Evolutionary conservation across 2,329 filamentous ascomycete genomes (phyloP), one percentile per base, ranked within the genome.

Genomic region (Ambrosiella beaveri): DNA sequence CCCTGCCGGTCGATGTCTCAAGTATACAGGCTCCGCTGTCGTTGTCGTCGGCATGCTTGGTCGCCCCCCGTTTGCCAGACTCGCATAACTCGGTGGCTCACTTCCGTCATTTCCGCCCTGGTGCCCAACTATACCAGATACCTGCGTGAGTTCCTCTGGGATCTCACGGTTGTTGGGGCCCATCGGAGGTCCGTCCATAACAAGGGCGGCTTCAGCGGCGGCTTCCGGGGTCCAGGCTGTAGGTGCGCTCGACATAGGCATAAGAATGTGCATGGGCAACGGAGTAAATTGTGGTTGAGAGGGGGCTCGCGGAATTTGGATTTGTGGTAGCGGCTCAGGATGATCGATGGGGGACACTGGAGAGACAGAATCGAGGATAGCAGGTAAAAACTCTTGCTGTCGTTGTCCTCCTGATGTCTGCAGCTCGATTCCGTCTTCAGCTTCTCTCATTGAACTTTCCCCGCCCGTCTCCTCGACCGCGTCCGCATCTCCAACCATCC

Each of bases 141-240:
- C 44, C 19, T 8, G 57, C 4, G 51, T 56, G 8, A 60, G 45
- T 27, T 60, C 59, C 7, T 54, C 39, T 12, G 59, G 59, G 38
- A 60, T 60, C 15, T 60, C 59, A 3, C 59, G 41, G 37, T 60
- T 60, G n/a, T 60, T 60, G 8, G 59, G 59, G 4, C 59, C 59
- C 55, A 52, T 60, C n/a, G 59, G 50, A 2, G 52, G 50, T 13
- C 59, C 59, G 41, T 60, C 59, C 17, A 60, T 56, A 27, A 60
- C 59, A 15, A 60, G 56, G 13, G 59, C 59, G 11, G 59, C 59
- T 41, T 60, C 59, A 17, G 59, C 59, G 9, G 44, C 59, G 38
- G 59, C 56, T 36, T 60, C 59, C 0, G 59, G 59, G 12, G 59
- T 40, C 59, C 59, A 60, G 8, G 36, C 35, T 40, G 52, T 27